Base-by-base conservation (phyloP, 1,284 basidiomycete genomes). In the Apiotrichum gamsii region DNA sequence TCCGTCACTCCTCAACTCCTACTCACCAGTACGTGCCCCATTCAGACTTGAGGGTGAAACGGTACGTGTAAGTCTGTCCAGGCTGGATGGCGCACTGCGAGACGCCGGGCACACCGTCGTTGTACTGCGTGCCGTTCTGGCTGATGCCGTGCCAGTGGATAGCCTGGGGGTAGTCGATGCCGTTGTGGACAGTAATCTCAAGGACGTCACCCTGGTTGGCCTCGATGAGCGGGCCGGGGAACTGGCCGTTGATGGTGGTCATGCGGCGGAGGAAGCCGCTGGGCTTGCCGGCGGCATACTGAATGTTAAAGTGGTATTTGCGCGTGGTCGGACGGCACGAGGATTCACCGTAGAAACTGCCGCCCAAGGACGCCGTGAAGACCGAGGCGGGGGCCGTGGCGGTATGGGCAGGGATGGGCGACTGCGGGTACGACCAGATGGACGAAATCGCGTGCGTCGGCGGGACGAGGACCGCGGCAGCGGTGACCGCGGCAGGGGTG, bases 1-100 rank as follows among this genome's bases (percentile, higher is more conserved):
- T n/a, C n/a, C n/a, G n/a, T n/a, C n/a, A n/a, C n/a, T n/a, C n/a
- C n/a, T n/a, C n/a, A n/a, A n/a, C n/a, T n/a, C n/a, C n/a, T n/a
- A n/a, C n/a, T n/a, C 51, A 64, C 62, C 62, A 66, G 45, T 59
- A 66, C 2, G 62, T 58, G 9, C 64, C 64, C 25, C 54, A 60
- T 49, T 66, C 62, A 3, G 50, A 21, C 3, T 41, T 32, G n/a
- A 61, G 39, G 6, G 47, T 57, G 49, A 61, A 64, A 3, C 52
- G 29, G 70, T 80, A 81, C 16, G 75, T 69, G 68, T 79, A 81
- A 4, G 69, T 71, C 18, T 69, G 56, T 0, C 72, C 70, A 0
- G 76, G 63, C 3, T 73, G 70, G 49, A 82, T 79, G 1, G 79
- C 79, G 53, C 80, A 82, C 60, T 49, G 48, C 20, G 60, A 56